Percentiles rank a stretch among this genome's conserved stretches.
Evolutionary conservation across 768 basidiomycete species (phyloP).

Genomic region (Scleroderma citrinum): DNA sequence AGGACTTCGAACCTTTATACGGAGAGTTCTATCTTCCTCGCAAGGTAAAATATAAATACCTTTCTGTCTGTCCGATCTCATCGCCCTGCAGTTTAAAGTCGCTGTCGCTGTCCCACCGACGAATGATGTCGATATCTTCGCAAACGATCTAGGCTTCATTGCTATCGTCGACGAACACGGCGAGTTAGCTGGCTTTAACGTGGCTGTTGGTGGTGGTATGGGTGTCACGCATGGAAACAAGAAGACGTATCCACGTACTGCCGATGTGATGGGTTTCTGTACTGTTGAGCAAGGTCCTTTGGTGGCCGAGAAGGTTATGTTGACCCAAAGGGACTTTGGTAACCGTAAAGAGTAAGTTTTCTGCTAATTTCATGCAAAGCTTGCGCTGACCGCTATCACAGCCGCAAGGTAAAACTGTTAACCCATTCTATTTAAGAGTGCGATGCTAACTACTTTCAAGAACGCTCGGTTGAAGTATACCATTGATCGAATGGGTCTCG

Average conservation of each 20-base stretch:
- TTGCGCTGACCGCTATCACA: conserved; percentile 18
- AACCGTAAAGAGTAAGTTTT: conserved; percentile 83
- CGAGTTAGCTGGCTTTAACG: conserved; percentile 88
- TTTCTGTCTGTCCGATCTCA: neutral
- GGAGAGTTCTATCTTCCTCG: conserved; percentile 96
- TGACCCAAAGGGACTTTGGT: conserved; percentile 92
- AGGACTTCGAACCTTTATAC: conserved; percentile 96
- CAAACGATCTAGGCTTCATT: conserved; percentile 95
- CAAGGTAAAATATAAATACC: conserved; percentile 50
- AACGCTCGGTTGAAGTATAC: conserved; percentile 96
- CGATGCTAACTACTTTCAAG: conserved; percentile 29
- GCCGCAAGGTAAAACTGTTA: conserved; percentile 47
- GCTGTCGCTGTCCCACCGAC: conserved; percentile 94
- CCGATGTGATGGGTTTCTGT: conserved; percentile 88
- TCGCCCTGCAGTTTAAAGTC: conserved; percentile 76
- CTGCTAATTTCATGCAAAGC: neutral
- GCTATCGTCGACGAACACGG: conserved; percentile 78
- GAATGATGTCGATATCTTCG: conserved; percentile 94
- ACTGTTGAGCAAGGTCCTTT: conserved; percentile 77
- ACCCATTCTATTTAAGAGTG: neutral
- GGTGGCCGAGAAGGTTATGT: conserved; percentile 90
- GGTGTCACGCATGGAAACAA: conserved; percentile 99
- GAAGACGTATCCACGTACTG: conserved; percentile 93
- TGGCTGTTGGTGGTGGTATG: conserved; percentile 94
- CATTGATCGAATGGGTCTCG: conserved; percentile 90